phyloP scores from a whole-genome alignment of 495 filamentous ascomycete species.

The Echria macrotheca region DNA sequence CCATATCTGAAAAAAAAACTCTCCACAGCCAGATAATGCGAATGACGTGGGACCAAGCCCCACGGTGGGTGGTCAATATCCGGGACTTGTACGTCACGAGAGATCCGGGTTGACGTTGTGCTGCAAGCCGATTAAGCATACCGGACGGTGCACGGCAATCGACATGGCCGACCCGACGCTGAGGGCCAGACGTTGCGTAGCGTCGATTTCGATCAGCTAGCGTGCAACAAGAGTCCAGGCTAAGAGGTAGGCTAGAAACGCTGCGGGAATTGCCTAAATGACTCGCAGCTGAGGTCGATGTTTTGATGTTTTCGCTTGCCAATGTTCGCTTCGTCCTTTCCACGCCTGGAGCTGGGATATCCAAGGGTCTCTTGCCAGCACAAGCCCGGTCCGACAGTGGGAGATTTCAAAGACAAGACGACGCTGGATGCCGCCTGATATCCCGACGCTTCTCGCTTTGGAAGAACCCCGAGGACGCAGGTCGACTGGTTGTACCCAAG shows the following conservation, averaged over 20 bases:
- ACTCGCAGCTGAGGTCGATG: slow-evolving; percentile 4
- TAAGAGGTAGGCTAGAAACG: slow-evolving; percentile 8
- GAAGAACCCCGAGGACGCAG: too few species aligned
- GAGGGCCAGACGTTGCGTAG: background rate
- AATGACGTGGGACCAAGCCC: background rate
- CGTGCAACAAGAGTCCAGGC: background rate
- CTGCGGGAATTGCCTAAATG: slow-evolving; percentile 14
- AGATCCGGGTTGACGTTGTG: slow-evolving; percentile 1
- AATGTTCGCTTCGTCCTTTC: too few species aligned
- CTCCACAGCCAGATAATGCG: background rate
- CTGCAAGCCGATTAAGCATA: background rate
- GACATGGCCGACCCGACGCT: slow-evolving; percentile 1
- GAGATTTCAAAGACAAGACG: too few species aligned
- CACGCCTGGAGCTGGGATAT: too few species aligned
- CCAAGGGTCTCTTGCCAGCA: too few species aligned
- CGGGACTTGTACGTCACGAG: slow-evolving; percentile 1
- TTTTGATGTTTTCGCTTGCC: too few species aligned
- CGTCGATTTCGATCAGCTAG: background rate
- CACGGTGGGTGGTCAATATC: background rate
- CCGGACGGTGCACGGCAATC: background rate
- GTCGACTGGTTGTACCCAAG: too few species aligned
- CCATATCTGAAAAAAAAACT: background rate
- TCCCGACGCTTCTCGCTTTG: too few species aligned
- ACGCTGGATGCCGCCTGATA: too few species aligned
- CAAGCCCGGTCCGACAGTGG: too few species aligned